Percentiles rank a stretch among this genome's conserved stretches.
Conservation (phyloP, 306 rosid species). For the Castanea crenata region DNA sequence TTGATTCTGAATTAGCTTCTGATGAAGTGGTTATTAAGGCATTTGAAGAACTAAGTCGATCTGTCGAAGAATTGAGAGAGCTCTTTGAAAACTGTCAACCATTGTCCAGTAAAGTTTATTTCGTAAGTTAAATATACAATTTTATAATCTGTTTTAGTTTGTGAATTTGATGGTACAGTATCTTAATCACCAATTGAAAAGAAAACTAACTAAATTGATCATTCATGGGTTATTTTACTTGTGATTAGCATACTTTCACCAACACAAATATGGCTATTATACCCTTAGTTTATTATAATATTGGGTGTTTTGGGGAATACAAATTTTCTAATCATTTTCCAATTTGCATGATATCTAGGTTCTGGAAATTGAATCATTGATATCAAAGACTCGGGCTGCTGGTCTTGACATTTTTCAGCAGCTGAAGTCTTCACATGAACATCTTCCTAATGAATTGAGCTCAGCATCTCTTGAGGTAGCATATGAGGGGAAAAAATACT, state of each 20-base stretch:
- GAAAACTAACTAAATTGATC: constrained; percentile 10
- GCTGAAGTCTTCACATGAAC: constrained; percentile 52
- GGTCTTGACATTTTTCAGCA: constrained; percentile 54
- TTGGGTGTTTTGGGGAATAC: neutral
- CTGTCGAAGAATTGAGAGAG: constrained; percentile 68
- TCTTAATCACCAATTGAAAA: constrained; percentile 11
- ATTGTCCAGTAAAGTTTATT: constrained; percentile 81
- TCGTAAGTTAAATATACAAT: constrained; percentile 62
- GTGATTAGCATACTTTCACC: constrained; percentile 11
- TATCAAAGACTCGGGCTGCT: constrained; percentile 50
- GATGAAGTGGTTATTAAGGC: constrained; percentile 61
- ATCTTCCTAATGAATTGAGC: constrained; percentile 55
- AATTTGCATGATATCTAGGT: constrained; percentile 53
- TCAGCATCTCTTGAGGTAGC: constrained; percentile 61
- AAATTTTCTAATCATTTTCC: constrained; percentile 28
- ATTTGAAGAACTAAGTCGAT: constrained; percentile 62
- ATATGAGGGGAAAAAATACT: constrained; percentile 14
- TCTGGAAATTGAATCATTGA: constrained; percentile 61
- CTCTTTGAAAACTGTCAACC: constrained; percentile 76
- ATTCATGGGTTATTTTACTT: constrained; percentile 18
- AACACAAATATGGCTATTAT: constrained; percentile 1
- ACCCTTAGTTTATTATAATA: neutral
- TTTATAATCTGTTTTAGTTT: constrained; percentile 7
- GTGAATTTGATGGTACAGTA: neutral
- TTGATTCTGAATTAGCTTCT: constrained; percentile 61